Percentiles rank a stretch among this genome's conserved stretches.
Evolutionary conservation across 768 basidiomycete genomes (phyloP).

Genomic region (Phanerodontia chrysosporium): DNA sequence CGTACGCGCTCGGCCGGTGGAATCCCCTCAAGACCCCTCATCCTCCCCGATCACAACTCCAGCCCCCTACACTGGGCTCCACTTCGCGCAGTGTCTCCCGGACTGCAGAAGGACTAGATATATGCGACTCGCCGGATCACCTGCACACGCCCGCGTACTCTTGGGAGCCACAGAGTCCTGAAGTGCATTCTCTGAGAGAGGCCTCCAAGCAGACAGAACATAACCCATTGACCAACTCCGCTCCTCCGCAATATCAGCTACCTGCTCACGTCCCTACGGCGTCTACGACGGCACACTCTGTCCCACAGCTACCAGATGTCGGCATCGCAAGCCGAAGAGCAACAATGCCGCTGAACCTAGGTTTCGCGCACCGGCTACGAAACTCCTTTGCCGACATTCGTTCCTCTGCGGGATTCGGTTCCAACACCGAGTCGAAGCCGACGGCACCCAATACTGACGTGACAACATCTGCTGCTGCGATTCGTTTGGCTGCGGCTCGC

Average conservation of each 20-base stretch:
- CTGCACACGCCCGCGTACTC: background rate
- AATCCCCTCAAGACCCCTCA: conserved; percentile 70
- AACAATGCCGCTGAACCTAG: conserved; percentile 18
- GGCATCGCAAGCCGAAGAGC: conserved; percentile 10
- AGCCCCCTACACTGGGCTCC: conserved; percentile 19
- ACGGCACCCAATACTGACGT: conserved; percentile 42
- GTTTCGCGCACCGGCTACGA: conserved; percentile 37
- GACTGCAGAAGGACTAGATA: conserved; percentile 4
- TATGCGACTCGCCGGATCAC: conserved; percentile 13
- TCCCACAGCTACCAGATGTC: conserved; percentile 7
- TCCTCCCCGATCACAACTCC: conserved; percentile 39
- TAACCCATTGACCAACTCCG: conserved; percentile 8
- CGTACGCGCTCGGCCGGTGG: conserved; percentile 77
- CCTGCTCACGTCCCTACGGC: background rate
- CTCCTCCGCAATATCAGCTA: conserved; percentile 12
- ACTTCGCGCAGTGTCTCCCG: background rate
- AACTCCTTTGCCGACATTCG: conserved; percentile 45
- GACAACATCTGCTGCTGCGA: conserved; percentile 70
- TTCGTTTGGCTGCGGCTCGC: conserved; percentile 81
- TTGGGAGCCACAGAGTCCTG: background rate
- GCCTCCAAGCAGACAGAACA: background rate
- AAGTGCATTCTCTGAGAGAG: background rate
- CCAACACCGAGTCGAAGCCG: conserved; percentile 11
- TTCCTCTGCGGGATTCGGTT: conserved; percentile 23
- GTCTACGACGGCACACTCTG: background rate